Percentiles rank a stretch among this genome's conserved stretches.
Conservation (phyloP, 768 basidiomycete species). For the Psilocybe azurescens region DNA sequence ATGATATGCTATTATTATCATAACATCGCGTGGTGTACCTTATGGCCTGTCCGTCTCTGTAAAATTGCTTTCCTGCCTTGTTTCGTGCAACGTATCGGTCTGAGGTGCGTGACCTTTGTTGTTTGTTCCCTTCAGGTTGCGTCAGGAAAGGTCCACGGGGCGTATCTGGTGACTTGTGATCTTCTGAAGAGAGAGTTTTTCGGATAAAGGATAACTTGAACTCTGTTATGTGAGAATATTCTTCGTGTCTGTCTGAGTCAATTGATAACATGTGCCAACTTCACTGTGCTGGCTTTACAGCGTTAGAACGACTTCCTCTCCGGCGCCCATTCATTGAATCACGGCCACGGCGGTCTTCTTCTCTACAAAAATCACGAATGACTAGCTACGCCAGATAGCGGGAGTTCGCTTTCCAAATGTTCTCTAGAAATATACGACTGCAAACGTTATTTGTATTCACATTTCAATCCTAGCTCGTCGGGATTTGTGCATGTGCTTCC, state of each 20-base stretch:
- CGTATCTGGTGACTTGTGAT: constrained; percentile 1
- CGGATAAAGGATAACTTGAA: background rate
- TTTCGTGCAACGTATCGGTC: background rate
- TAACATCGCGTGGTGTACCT: background rate
- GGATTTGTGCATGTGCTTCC: background rate
- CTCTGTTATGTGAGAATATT: background rate
- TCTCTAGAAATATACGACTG: background rate
- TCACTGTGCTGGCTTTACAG: background rate
- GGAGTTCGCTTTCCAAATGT: background rate
- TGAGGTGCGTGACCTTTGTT: background rate
- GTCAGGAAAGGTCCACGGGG: background rate
- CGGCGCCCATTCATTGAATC: background rate
- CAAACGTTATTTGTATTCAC: background rate
- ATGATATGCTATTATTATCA: background rate
- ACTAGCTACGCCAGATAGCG: background rate
- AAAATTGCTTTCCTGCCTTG: background rate
- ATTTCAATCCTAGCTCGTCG: background rate
- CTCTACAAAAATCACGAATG: background rate
- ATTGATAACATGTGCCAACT: constrained; percentile 1
- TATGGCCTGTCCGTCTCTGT: background rate
- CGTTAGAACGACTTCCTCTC: background rate
- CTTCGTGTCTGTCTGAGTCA: background rate
- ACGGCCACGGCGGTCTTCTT: background rate
- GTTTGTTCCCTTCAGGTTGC: background rate
- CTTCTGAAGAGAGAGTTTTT: background rate